Conservation (phyloP, 176 grass and related monocot genomes). For the Eragrostis nindensis region DNA sequence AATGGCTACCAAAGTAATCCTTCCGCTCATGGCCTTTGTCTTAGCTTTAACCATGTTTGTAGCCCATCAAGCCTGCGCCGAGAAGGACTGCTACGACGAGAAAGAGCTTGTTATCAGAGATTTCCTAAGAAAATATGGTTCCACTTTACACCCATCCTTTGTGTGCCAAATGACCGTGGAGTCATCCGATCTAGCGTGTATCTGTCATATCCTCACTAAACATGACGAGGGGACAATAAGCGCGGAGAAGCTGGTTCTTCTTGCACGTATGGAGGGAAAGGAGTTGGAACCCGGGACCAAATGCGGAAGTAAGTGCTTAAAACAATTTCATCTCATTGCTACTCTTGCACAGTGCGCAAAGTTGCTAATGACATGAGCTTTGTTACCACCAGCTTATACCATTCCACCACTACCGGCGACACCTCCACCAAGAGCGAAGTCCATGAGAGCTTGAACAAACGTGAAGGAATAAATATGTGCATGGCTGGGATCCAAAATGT, state of each 20-base stretch:
- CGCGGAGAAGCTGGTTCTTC: neutral
- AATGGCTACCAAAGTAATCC: neutral
- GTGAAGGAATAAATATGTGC: neutral
- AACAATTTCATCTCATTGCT: neutral
- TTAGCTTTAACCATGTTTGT: neutral
- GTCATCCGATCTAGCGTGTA: neutral
- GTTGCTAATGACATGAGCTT: neutral
- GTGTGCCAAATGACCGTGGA: neutral
- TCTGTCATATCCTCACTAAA: neutral
- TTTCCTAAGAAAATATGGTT: neutral
- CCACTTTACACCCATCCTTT: neutral
- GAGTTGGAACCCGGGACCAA: neutral
- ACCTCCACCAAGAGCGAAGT: neutral
- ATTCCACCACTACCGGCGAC: neutral
- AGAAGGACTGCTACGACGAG: neutral
- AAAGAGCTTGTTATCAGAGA: neutral
- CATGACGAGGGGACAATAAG: neutral
- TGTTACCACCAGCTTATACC: neutral
- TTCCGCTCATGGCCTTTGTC: neutral
- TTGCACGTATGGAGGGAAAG: neutral
- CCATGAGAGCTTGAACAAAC: neutral
- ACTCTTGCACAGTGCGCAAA: neutral
- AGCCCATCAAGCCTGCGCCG: neutral
- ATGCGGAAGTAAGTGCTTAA: neutral
- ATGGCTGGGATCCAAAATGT: neutral